Conservation (phyloP, 805 yeast genomes). For the Yarrowia osloensis region DNA sequence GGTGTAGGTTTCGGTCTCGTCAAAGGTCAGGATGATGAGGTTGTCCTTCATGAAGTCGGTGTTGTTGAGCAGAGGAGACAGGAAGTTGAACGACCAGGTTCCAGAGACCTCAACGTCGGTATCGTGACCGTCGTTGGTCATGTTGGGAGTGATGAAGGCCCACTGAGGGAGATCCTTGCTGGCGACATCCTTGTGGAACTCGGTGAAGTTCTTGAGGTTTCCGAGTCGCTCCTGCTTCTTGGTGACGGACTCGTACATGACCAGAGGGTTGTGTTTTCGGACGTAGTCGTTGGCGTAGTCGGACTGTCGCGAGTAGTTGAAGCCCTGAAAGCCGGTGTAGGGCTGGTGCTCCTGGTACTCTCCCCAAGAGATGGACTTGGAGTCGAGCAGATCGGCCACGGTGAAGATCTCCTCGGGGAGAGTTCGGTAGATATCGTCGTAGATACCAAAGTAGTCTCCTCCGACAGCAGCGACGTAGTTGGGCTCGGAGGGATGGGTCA, state of each 20-base stretch:
- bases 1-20: constrained; percentile 50
- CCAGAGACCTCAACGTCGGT: constrained; percentile 51
- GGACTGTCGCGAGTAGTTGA: constrained; percentile 49
- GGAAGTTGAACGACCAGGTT: constrained; percentile 50
- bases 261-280: constrained; percentile 56
- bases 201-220: constrained; percentile 52
- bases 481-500: constrained; percentile 58
- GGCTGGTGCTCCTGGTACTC: constrained; percentile 58
- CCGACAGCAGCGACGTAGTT: constrained; percentile 54
- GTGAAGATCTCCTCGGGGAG: constrained; percentile 52
- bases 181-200: constrained; percentile 47
- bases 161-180: constrained; percentile 53
- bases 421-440: constrained; percentile 49
- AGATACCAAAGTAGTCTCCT: constrained; percentile 55
- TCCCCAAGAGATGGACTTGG: constrained; percentile 52
- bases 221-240: constrained; percentile 44
- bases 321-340: constrained; percentile 55
- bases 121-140: constrained; percentile 57
- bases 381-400: constrained; percentile 53
- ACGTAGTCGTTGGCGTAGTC: constrained; percentile 52
- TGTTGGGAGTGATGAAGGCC: constrained; percentile 56
- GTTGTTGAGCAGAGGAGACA: constrained; percentile 50
- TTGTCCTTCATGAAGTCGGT: constrained; percentile 52
- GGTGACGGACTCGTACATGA: constrained; percentile 48
- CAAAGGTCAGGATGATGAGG: constrained; percentile 52